Base-by-base conservation (phyloP, 352 stramenopile genomes). In the Peronospora belbahrii region DNA sequence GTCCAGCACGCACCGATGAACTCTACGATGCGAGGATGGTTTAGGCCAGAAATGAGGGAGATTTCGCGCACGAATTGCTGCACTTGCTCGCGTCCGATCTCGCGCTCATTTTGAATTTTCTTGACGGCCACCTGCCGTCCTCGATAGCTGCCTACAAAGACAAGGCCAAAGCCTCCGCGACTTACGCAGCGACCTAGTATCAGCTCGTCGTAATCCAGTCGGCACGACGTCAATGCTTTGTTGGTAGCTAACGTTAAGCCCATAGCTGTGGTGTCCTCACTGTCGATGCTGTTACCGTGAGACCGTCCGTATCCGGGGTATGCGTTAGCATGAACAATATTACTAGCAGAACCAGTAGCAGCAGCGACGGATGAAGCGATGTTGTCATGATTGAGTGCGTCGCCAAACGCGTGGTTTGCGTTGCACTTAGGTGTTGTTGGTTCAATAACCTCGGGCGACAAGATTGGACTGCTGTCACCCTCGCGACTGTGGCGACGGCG, bases 1-100 rank as follows among this genome's bases (percentile, higher is more conserved):
- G 56, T 65, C 71, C 74, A 87, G 28, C 70, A 65, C 2, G 78
- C 70, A 1, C 75, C 75, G 18, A 85, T 56, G 30, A 85, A 87
- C 27, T 78, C 69, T 8, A 87, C 73, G 17, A 87, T 78, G 34
- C 69, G 69, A 10, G 66, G 63, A 24, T 87, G 75, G 22, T 65
- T 56, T 2, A 85, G 45, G 2, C 56, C 67, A 13, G 68, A 60
- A 37, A 84, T 69, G 19, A 84, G 49, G 1, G 60, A 70, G 31
- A 88, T 83, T 37, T 88, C 76, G 6, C 47, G 56, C 42, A 80
- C 39, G 14, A 85, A 85, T 17, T 68, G 41, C 50, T 85, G 65
- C 9, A 85, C 62, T 52, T 75, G 67, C 32, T 75, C 55, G 8
- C 37, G 45, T 30, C 58, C 46, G 2, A 69, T 51, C 2, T 48